These are phyloP conservation scores for Leptodontidium sp. DNA, from an alignment of 2,329 filamentous ascomycete genomes.

Conservation along the genomic window DNA sequence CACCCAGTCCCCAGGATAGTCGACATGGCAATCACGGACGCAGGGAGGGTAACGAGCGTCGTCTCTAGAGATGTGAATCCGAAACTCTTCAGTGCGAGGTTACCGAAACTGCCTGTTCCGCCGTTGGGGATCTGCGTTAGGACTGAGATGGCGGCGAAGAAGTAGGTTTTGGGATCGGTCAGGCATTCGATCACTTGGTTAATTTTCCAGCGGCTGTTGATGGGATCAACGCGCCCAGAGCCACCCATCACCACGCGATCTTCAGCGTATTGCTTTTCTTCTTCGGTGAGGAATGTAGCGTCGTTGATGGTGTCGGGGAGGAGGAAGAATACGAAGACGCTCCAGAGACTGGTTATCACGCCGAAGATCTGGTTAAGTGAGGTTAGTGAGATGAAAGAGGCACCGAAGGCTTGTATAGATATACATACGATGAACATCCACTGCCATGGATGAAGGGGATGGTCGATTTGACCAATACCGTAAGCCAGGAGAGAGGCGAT, in stretches of 20 bases:
- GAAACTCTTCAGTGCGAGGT: conserved; percentile 51
- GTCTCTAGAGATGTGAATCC: conserved; percentile 47
- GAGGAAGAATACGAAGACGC: conserved; percentile 55
- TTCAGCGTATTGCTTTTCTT: conserved; percentile 56
- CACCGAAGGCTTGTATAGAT: not conserved
- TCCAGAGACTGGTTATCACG: conserved; percentile 54
- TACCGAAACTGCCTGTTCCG: conserved; percentile 66
- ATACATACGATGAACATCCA: conserved; percentile 59
- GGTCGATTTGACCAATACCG: conserved; percentile 61
- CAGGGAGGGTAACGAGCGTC: conserved; percentile 41
- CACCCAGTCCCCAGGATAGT: conserved; percentile 41
- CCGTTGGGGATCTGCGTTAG: conserved; percentile 66
- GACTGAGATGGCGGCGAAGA: conserved; percentile 62
- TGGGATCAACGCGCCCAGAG: conserved; percentile 59
- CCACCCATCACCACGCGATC: conserved; percentile 58
- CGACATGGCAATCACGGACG: conserved; percentile 35
- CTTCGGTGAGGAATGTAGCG: conserved; percentile 63
- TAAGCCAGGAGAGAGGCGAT: conserved; percentile 62
- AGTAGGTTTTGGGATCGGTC: conserved; percentile 61
- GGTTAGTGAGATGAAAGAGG: not conserved
- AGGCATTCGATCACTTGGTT: conserved; percentile 62
- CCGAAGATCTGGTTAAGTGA: conserved; percentile 54
- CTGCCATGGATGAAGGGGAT: conserved; percentile 58
- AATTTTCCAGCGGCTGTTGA: conserved; percentile 54
- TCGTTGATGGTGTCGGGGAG: conserved; percentile 62